Conservation (phyloP, 2,329 filamentous ascomycete genomes). For the Cladophialophora immunda region DNA sequence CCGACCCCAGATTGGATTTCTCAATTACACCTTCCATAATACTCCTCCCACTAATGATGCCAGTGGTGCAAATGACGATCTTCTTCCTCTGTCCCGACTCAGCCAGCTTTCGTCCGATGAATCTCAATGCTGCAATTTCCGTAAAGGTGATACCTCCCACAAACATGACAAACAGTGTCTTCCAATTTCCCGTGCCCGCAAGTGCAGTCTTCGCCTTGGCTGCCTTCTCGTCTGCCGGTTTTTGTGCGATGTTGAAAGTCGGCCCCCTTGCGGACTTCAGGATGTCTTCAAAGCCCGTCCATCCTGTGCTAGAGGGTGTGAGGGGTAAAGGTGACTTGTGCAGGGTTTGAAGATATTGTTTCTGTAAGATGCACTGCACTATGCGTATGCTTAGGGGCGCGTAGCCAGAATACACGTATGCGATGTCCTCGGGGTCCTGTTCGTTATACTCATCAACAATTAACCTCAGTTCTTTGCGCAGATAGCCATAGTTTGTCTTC, state of each 20-base stretch:
- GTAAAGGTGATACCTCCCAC: conserved; percentile 96
- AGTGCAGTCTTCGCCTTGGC: conserved; percentile 85
- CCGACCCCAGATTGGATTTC: conserved; percentile 51
- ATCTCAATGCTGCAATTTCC: conserved; percentile 91
- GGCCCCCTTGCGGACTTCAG: conserved; percentile 86
- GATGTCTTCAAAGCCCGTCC: conserved; percentile 92
- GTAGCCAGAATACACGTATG: conserved; percentile 98
- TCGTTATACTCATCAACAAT: conserved; percentile 98
- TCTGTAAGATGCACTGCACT: conserved; percentile 92
- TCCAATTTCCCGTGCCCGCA: conserved; percentile 76
- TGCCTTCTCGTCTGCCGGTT: conserved; percentile 84
- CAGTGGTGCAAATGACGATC: conserved; percentile 91
- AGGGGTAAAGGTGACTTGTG: conserved; percentile 69
- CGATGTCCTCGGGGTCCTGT: conserved; percentile 89
- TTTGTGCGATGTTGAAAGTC: conserved; percentile 91
- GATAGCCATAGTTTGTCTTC: conserved; percentile 88
- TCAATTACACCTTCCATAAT: conserved; percentile 89
- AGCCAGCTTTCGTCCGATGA: conserved; percentile 85
- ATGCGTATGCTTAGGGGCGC: conserved; percentile 90
- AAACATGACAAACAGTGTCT: conserved; percentile 96
- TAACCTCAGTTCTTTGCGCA: conserved; percentile 84
- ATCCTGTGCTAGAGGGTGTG: conserved; percentile 75
- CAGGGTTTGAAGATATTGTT: conserved; percentile 78
- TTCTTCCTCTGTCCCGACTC: conserved; percentile 69
- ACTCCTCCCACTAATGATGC: conserved; percentile 85